phyloP scores from a whole-genome alignment of 345 rosid species.

The Gossypium australe region DNA sequence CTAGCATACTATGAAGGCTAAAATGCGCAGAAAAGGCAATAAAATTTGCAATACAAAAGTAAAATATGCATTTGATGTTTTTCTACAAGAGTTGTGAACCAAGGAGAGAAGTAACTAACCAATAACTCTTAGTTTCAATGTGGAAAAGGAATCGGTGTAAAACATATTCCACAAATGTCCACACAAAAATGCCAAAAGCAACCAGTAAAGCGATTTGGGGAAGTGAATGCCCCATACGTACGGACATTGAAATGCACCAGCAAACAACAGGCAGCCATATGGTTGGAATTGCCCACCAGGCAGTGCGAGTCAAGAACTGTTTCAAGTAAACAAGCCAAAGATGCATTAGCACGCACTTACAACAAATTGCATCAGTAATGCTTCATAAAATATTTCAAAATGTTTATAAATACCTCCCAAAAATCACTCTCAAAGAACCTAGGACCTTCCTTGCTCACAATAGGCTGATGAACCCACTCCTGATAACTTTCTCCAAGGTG shows the following conservation, averaged over 20 bases:
- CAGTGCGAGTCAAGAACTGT: slow-evolving; percentile 91
- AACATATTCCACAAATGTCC: slow-evolving; percentile 83
- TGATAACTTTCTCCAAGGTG: slow-evolving; percentile 94
- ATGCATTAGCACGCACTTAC: background rate
- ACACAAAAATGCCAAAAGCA: slow-evolving; percentile 58
- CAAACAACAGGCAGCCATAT: slow-evolving; percentile 36
- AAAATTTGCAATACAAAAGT: background rate
- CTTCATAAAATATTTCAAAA: background rate
- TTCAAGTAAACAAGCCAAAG: slow-evolving; percentile 11
- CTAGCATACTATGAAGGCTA: background rate
- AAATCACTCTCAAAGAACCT: slow-evolving; percentile 87
- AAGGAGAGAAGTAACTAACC: slow-evolving; percentile 48
- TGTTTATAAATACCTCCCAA: slow-evolving; percentile 62
- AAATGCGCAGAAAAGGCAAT: background rate
- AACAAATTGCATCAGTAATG: background rate
- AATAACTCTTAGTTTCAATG: slow-evolving; percentile 73
- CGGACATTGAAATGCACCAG: slow-evolving; percentile 59
- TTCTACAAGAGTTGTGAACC: background rate
- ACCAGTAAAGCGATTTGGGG: slow-evolving; percentile 56
- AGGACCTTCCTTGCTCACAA: slow-evolving; percentile 88
- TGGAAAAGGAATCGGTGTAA: slow-evolving; percentile 98
- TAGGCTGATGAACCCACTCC: slow-evolving; percentile 99
- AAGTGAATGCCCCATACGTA: slow-evolving; percentile 54
- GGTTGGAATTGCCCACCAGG: slow-evolving; percentile 93
- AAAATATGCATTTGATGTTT: background rate